Evolutionary conservation across 2,329 filamentous ascomycete species (phyloP), one percentile per base, ranked within the genome.

Genomic region (Hypoxylon sp.): DNA sequence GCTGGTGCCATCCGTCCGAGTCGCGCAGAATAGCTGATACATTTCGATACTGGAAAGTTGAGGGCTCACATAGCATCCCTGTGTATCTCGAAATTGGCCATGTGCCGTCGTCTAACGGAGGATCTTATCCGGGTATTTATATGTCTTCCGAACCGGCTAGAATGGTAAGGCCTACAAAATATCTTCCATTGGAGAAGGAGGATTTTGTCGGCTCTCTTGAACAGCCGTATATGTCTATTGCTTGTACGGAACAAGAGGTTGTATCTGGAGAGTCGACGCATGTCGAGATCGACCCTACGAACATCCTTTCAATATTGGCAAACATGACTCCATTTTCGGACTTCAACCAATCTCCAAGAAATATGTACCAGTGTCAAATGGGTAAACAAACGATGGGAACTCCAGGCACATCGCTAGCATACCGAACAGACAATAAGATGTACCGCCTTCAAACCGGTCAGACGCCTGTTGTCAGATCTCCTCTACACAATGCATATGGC

Each of bases 321-420:
- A 98, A 98, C 82, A 97, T 98, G 91, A 99, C 96, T 0, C 96
- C 96, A 3, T 99, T 99, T 82, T 98, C 95, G 51, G 94, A 99
- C 79, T 97, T 97, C 83, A 99, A 99, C 82, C 96, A 99, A 81
- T 98, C 94, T 13, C 96, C 96, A 1, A 88, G 96, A 87, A 99
- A 99, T 82, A 98, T 98, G 95, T 99, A 98, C 80, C 93, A 97
- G 79, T 98, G 94, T 83, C 96, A 98, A 85, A 98, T 98, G 96
- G 94, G 94, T 83, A 99, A 99, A 80, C 96, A 99, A 83, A 94
- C 95, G 0, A 99, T 99, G 96, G 96, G 96, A 80, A 98, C 96
- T 24, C 94, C 95, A 3, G 94, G 92, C 64, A 92, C 94, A 6
- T 92, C 95, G 2, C 84, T 95, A 70, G 87, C 90, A 64, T 92